Conservation (phyloP, 805 yeast species). For the Wickerhamiella nectarea region DNA sequence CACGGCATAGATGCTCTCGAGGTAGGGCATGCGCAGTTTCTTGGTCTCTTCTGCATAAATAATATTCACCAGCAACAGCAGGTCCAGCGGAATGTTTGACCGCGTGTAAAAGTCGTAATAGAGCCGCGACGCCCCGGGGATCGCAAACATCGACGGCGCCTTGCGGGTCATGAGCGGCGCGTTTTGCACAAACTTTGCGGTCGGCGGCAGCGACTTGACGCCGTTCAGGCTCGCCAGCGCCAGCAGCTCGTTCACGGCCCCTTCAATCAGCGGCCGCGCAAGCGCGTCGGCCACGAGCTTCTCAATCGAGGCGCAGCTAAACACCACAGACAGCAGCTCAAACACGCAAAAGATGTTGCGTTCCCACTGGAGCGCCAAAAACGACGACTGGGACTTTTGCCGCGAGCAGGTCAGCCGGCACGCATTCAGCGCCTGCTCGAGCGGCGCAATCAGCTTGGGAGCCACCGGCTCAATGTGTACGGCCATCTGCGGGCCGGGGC, state of each 20-base stretch:
- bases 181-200: constrained; percentile 12
- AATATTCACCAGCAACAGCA: constrained; percentile 72
- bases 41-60: constrained; percentile 71
- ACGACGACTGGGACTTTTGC: constrained; percentile 38
- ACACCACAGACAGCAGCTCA: constrained; percentile 58
- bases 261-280: constrained; percentile 75
- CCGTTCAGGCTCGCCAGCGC: constrained; percentile 48
- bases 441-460: constrained; percentile 5
- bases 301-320: constrained; percentile 56
- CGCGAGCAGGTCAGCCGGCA: constrained; percentile 14
- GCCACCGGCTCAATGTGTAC: constrained; percentile 16
- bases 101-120: constrained; percentile 53
- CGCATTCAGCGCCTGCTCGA: constrained; percentile 14
- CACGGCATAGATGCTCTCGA: constrained; percentile 69
- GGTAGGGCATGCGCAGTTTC: constrained; percentile 66
- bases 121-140: constrained; percentile 39
- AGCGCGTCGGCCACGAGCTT: constrained; percentile 51
- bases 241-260: constrained; percentile 60
- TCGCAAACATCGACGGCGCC: constrained; percentile 22
- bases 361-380: constrained; percentile 56
- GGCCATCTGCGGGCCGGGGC: constrained; percentile 9
- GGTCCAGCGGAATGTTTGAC: constrained; percentile 52
- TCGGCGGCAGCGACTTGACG: constrained; percentile 45
- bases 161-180: constrained; percentile 14
- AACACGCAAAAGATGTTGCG: constrained; percentile 66